Evolutionary conservation across 1,284 basidiomycete genomes (phyloP), one percentile per base, ranked within the genome.

Genomic region (Afroboletus lepidellus): DNA sequence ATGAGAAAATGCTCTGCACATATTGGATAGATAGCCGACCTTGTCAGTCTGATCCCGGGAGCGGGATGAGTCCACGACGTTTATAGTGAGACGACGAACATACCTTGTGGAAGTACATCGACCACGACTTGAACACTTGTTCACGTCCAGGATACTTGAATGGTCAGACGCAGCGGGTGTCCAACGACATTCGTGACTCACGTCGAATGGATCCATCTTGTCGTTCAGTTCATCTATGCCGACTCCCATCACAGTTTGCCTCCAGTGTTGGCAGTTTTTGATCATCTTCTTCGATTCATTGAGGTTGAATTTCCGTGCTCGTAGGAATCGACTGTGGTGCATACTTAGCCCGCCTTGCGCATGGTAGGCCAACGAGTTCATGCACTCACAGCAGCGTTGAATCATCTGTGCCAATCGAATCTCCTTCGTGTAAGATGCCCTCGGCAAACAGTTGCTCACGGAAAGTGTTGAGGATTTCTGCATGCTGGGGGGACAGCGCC

Each of bases 71-170:
- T 16, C 21, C 34, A 39, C 42, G 44, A 20, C n/a, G 11, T 34
- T 8, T 27, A 21, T 27, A 37, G 30, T 16, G 36, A 45, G 44
- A 38, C 7, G 41, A 34, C 16, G 34, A 29, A 58, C 74, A 36
- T 48, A 80, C 85, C 72, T 87, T 87, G 66, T 89, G 86, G 59
- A 86, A 87, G 55, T 72, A 87, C 71, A 88, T 78, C 5, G 85
- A 85, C 86, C 86, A 89, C 54, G 79, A 81, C 48, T 85, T 78
- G 59, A 87, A 87, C 13, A 89, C 79, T 5, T 77, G 74, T 48
- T 80, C 74, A 44, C 85, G 79, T 57, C 83, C 84, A 2, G 84
- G 84, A 61, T 83, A 88, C 86, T 88, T 57, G 51, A 43, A 46
- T 1, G 21, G 33, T 63, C 49, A 50, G 46, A 48, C 37, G 34